Percentiles rank a stretch among this genome's conserved stretches.
These are phyloP conservation scores for Solanum chiquidenum DNA, from an alignment of 257 asterid species.

Conservation along the genomic window DNA sequence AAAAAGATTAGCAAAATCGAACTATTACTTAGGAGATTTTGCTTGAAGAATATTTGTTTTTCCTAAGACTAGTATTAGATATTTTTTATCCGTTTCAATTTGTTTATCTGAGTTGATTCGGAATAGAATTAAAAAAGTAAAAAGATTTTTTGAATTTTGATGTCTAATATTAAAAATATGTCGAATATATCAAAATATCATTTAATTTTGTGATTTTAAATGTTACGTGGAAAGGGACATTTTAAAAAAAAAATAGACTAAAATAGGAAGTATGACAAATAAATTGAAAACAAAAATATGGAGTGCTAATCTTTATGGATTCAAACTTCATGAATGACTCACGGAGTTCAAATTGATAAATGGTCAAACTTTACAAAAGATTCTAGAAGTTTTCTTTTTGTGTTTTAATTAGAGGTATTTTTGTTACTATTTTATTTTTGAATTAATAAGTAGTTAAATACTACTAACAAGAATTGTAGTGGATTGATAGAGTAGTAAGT, in stretches of 20 bases:
- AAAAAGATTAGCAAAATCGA: neutral
- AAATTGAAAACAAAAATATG: fast-evolving
- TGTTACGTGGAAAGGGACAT: no score
- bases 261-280: neutral
- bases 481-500: fast-evolving
- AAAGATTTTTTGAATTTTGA: no score
- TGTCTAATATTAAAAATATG: no score
- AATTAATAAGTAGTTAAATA: neutral
- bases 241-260: no score
- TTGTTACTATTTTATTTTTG: no score
- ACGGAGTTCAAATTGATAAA: neutral
- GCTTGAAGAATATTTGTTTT: neutral
- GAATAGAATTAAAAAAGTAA: no score
- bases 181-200: fast-evolving
- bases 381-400: neutral
- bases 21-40: neutral
- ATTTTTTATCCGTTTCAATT: no score
- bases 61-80: neutral
- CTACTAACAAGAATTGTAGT: no score
- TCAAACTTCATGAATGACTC: no score
- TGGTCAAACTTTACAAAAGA: no score
- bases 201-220: no score
- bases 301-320: neutral
- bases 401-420: neutral
- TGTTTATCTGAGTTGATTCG: neutral